These are phyloP conservation scores for Botrytis fragariae DNA, from an alignment of 2,329 filamentous ascomycete species.

Conservation along the genomic window DNA sequence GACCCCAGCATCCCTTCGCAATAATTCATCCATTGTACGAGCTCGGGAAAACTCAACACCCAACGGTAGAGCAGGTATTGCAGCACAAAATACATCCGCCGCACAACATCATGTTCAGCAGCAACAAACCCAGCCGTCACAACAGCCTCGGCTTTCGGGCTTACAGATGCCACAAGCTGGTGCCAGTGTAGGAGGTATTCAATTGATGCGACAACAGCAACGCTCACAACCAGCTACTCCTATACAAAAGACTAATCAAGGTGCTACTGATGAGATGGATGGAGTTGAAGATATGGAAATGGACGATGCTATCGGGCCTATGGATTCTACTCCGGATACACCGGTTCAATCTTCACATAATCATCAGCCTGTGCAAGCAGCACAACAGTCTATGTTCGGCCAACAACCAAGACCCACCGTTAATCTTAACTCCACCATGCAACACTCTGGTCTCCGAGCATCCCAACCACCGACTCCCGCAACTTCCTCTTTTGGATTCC, in stretches of 20 bases:
- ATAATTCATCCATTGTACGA: slow-evolving; percentile 41
- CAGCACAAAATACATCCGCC: slow-evolving; percentile 38
- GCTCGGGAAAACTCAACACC: slow-evolving; percentile 43
- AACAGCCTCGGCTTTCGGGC: slow-evolving; percentile 29
- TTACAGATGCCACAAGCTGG: slow-evolving; percentile 36
- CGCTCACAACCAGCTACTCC: slow-evolving; percentile 38
- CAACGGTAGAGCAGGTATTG: slow-evolving; percentile 48
- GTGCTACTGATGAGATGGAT: slow-evolving; percentile 65
- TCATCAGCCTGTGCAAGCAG: slow-evolving; percentile 66
- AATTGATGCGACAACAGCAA: slow-evolving; percentile 39
- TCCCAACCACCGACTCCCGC: slow-evolving; percentile 86
- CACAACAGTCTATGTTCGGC: slow-evolving; percentile 63
- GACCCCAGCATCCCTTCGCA: slow-evolving; percentile 49
- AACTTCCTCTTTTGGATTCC: slow-evolving; percentile 71
- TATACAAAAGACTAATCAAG: slow-evolving; percentile 33
- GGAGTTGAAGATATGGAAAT: slow-evolving; percentile 94
- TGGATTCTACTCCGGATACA: slow-evolving; percentile 59
- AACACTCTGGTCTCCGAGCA: slow-evolving; percentile 76
- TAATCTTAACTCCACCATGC: slow-evolving; percentile 67
- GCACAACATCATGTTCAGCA: slow-evolving; percentile 50
- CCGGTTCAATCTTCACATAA: slow-evolving; percentile 32
- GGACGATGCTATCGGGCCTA: slow-evolving; percentile 73
- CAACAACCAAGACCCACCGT: slow-evolving; percentile 68
- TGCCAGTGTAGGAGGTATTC: slow-evolving; percentile 37
- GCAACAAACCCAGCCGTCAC: slow-evolving; percentile 32